Evolutionary conservation across 306 rosid species (phyloP).

Genomic region (barrel medic (Medicago truncatula)): DNA sequence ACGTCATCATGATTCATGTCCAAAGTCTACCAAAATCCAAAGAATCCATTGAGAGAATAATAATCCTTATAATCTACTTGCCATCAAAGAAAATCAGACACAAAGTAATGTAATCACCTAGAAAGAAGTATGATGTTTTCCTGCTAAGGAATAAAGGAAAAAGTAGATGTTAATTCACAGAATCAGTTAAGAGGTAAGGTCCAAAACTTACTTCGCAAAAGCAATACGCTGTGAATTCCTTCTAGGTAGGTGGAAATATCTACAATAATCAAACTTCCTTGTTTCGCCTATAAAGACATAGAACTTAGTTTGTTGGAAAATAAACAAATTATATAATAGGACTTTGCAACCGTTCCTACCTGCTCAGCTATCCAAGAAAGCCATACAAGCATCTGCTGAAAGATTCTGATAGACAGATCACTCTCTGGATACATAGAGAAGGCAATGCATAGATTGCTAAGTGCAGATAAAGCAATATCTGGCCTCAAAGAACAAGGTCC

Average conservation of each 20-base stretch:
- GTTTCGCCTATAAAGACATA: slow-evolving; percentile 61
- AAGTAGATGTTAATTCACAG: slow-evolving; percentile 40
- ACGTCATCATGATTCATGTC: too few species aligned
- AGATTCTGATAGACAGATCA: slow-evolving; percentile 58
- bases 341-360: slow-evolving; percentile 60
- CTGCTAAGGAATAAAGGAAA: slow-evolving; percentile 35
- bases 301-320: slow-evolving; percentile 38
- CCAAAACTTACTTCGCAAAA: slow-evolving; percentile 69
- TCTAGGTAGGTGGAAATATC: slow-evolving; percentile 75
- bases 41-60: slow-evolving; percentile 37
- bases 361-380: slow-evolving; percentile 81
- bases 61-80: slow-evolving; percentile 28
- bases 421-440: slow-evolving; percentile 76
- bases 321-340: slow-evolving; percentile 33
- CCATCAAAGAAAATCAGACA: slow-evolving; percentile 42
- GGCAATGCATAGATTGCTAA: slow-evolving; percentile 83
- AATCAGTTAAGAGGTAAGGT: slow-evolving; percentile 39
- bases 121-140: slow-evolving; percentile 23
- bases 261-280: slow-evolving; percentile 52
- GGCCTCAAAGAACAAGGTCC: slow-evolving; percentile 60
- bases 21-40: slow-evolving; percentile 14
- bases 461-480: slow-evolving; percentile 67
- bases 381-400: slow-evolving; percentile 83
- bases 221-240: slow-evolving; percentile 84
- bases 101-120: slow-evolving; percentile 31